Evolutionary conservation across 2,329 filamentous ascomycete species (phyloP), one percentile per base, ranked within the genome.

Genomic region (Penicillium sp.): DNA sequence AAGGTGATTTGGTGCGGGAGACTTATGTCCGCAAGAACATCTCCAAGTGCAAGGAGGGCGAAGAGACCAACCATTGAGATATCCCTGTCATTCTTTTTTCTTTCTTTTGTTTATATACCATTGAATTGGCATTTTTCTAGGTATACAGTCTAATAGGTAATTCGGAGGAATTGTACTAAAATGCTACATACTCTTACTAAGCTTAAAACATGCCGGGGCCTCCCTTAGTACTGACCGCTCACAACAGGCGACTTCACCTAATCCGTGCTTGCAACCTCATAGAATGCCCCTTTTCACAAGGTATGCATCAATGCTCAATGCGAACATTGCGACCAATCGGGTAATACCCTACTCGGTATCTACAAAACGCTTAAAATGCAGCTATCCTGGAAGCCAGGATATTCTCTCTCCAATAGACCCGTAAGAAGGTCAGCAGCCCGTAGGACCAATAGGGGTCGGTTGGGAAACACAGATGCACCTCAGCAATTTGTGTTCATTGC

Each of bases 1-100:
- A 83, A 43, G 89, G 87, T 0, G 86, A 91, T 70, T 77, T 82
- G 0, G 77, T 92, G n/a, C 85, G 86, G 0, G 88, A 91, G 74
- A 79, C 87, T 15, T 89, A 86, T 78, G 74, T 84, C 29, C 74
- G 80, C 41, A 82, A 77, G 61, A 77, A 58, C 23, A 43, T 58
- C 5, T 68, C 63, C 38, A 66, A 68, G 62, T 72, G 68, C 66
- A 66, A 68, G 55, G 69, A 70, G 36, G 59, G 63, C 16, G 25
- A 60, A 34, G 15, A 62, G 41, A 50, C 49, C 4, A 21, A 53
- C 10, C 13, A 13, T 27, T 52, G 33, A 55, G 41, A 47, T 40
- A 41, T 51, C 27, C 47, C 25, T 33, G 38, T 27, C 25, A 29
- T 55, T 33, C 19, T 23, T 47, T 44, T 21, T 31, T 11, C 27